Percentiles rank a stretch among this genome's conserved stretches.
Conservation (phyloP, 306 rosid species). For the Cucurbita maxima region DNA sequence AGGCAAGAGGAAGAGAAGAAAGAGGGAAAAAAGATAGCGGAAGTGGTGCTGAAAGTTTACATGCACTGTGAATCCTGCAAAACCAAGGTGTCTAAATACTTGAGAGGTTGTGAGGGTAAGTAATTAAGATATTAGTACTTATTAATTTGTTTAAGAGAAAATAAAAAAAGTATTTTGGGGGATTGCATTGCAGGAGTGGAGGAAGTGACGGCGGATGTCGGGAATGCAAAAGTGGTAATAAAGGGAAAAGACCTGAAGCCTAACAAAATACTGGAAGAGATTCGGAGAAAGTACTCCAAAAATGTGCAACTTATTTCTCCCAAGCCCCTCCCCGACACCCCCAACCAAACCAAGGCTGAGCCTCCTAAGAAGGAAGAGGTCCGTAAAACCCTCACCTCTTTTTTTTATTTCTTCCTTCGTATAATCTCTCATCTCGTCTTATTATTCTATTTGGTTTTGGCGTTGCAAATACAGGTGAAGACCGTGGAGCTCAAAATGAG, state of each 20-base stretch:
- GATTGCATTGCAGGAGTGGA: slow-evolving; percentile 26
- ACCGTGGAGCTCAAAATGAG: slow-evolving; percentile 40
- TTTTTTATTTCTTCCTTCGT: no score
- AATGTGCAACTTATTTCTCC: slow-evolving; percentile 55
- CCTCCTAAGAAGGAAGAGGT: slow-evolving; percentile 25
- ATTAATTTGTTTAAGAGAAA: no score
- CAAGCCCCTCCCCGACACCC: slow-evolving; percentile 7
- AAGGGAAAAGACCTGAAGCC: slow-evolving; percentile 50
- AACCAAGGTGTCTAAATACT: slow-evolving; percentile 31
- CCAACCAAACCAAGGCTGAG: slow-evolving; percentile 1
- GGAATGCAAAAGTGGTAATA: slow-evolving; percentile 28
- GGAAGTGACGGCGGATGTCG: slow-evolving; percentile 33
- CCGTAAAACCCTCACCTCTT: no score
- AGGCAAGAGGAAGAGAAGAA: neutral
- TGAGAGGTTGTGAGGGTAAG: slow-evolving; percentile 40
- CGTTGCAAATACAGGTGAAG: slow-evolving; percentile 4
- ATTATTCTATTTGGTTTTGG: no score
- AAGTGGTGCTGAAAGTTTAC: slow-evolving; percentile 50
- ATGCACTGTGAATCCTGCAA: slow-evolving; percentile 73
- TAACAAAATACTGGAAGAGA: slow-evolving; percentile 29
- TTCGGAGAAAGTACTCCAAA: slow-evolving; percentile 43
- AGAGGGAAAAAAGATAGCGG: slow-evolving; percentile 10
- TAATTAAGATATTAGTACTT: no score
- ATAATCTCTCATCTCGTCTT: no score
- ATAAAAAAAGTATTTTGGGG: no score